Conservation (phyloP, 1,139 yeast genomes). For the Groenewaldozyma auringiensis region DNA sequence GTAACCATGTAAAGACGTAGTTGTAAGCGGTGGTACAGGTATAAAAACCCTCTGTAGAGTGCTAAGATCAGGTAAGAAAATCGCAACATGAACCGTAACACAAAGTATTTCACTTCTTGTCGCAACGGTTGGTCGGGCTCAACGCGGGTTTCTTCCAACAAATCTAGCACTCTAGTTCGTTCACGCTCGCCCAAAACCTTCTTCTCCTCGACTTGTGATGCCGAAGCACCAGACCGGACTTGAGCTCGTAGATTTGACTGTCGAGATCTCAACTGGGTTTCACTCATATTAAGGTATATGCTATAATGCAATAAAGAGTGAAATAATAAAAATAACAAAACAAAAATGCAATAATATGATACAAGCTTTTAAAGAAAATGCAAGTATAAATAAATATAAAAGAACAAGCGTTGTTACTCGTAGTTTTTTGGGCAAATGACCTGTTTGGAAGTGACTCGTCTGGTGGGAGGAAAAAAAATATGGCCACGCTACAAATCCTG, state of each 20-base stretch:
- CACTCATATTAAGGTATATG: background rate
- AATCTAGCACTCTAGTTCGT: background rate
- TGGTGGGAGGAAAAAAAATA: no score
- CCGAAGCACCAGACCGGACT: background rate
- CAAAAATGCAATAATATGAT: no score
- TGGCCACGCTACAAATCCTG: no score
- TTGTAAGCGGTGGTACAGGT: conserved; percentile 43
- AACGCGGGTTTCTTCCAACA: background rate
- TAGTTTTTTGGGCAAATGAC: background rate
- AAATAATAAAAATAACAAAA: background rate
- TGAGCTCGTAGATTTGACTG: background rate
- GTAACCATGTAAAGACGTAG: conserved; percentile 56
- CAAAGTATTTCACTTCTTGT: conserved; percentile 5
- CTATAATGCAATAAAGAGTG: background rate
- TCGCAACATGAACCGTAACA: conserved; percentile 2
- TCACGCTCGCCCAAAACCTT: background rate
- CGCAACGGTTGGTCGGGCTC: conserved; percentile 2
- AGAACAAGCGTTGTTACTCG: no score
- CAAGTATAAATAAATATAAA: background rate
- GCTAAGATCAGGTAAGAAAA: background rate
- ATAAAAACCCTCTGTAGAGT: conserved; percentile 7
- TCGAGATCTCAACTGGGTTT: background rate
- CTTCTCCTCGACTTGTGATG: background rate
- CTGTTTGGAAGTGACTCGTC: background rate
- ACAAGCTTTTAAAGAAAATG: background rate